These are phyloP conservation scores for Colletotrichum horii DNA, from an alignment of 2,329 filamentous ascomycete species.

Conservation along the genomic window DNA sequence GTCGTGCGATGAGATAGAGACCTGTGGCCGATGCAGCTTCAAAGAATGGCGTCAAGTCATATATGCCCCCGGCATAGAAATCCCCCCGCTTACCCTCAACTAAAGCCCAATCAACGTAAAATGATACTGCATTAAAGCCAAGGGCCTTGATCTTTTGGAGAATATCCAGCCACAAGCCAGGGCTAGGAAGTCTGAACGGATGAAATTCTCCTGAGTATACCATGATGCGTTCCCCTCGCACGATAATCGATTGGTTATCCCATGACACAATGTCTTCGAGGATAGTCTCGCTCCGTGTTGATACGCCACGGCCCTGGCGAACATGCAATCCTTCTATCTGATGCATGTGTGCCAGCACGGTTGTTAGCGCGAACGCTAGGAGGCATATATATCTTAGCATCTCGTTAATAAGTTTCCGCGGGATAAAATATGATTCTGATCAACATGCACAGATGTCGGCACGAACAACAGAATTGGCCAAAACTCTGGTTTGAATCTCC, in stretches of 20 bases:
- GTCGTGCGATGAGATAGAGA: conserved; percentile 68
- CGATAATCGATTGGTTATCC: conserved; percentile 73
- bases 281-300: too few relatives aligned
- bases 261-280: conserved; percentile 64
- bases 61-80: conserved; percentile 75
- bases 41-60: conserved; percentile 76
- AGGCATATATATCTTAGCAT: too few relatives aligned
- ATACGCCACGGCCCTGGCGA: too few relatives aligned
- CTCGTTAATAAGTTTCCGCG: too few relatives aligned
- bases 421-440: too few relatives aligned
- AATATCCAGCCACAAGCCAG: conserved; percentile 66
- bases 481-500: too few relatives aligned
- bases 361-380: too few relatives aligned
- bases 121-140: conserved; percentile 79
- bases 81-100: conserved; percentile 75
- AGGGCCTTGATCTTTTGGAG: conserved; percentile 84
- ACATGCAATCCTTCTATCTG: too few relatives aligned
- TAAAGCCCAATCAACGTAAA: conserved; percentile 81
- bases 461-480: too few relatives aligned
- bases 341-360: too few relatives aligned
- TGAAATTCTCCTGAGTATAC: conserved; percentile 78
- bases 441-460: too few relatives aligned
- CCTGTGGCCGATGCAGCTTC: conserved; percentile 74
- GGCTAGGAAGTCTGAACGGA: conserved; percentile 57
- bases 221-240: conserved; percentile 71